phyloP scores from a whole-genome alignment of 148 eudicot genomes.

The Chenopodium quinoa region DNA sequence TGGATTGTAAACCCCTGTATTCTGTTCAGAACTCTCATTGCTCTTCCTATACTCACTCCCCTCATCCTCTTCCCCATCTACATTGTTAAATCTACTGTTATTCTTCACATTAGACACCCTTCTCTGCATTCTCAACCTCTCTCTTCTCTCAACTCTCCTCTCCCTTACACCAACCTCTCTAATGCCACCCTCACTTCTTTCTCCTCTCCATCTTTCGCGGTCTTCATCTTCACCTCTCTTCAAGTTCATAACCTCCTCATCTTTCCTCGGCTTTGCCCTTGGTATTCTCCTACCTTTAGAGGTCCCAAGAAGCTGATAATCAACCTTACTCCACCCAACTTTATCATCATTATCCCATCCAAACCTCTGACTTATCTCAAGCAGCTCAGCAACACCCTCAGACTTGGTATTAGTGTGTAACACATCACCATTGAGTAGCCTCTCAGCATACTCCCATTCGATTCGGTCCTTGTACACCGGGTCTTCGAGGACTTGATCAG shows the following conservation, averaged over 20 bases:
- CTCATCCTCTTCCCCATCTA: constrained; percentile 2
- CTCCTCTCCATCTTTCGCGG: background rate
- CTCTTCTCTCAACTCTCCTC: constrained; percentile 52
- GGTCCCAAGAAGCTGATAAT: constrained; percentile 68
- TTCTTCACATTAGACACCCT: background rate
- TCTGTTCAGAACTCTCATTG: constrained; percentile 5
- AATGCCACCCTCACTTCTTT: background rate
- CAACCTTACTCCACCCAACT: constrained; percentile 58
- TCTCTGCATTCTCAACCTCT: constrained; percentile 45
- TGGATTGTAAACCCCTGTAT: constrained; percentile 24
- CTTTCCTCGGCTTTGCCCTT: constrained; percentile 29
- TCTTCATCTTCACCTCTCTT: constrained; percentile 7
- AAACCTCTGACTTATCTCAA: constrained; percentile 60
- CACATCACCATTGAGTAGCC: constrained; percentile 43
- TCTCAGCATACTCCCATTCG: constrained; percentile 84
- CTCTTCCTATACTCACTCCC: background rate
- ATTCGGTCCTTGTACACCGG: constrained; percentile 72
- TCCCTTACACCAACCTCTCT: constrained; percentile 18
- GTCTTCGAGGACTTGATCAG: constrained; percentile 69
- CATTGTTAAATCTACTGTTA: background rate
- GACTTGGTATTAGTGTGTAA: background rate
- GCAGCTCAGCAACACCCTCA: constrained; percentile 37
- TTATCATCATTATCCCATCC: constrained; percentile 87
- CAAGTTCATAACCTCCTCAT: background rate
- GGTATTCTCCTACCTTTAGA: constrained; percentile 72